Base-by-base conservation (phyloP, 345 rosid genomes). In the Pistacia vera region DNA sequence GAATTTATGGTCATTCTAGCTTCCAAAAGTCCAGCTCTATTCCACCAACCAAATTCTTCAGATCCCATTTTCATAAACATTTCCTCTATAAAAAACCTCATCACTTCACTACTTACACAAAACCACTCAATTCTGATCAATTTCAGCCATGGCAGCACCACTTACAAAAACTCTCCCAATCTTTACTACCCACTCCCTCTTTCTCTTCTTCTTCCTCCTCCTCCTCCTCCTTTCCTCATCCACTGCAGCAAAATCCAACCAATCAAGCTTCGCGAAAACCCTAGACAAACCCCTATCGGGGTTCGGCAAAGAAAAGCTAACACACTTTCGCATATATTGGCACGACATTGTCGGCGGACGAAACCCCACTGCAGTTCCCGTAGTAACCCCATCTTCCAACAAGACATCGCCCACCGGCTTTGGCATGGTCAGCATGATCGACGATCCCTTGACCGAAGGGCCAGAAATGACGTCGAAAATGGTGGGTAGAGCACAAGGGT, bases 401-500 rank as follows among this genome's bases (percentile, higher is more conserved):
- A 60, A 81, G 0, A 48, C 76, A 16, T 49, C 83, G 1, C 44
- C 30, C 11, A 77, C 65, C 4, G 80, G 33, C 6, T 93, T 93
- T 62, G 95, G 97, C 30, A 16, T 68, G 33, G 75, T 88, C 64
- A 74, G 81, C 61, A 78, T 91, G 85, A 91, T 93, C 65, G 98
- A 93, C 78, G 85, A 91, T 81, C 83, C 95, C 0, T 73, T 91
- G 49, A 93, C 98, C 1, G 41, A 81, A 3, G 88, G 86, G 33
- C 90, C 92, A 9, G 75, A 87, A 49, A 4, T 86, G 76, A 83
- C 84, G 76, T 91, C 95, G 0, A 88, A 85, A 51, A 28, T 89
- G 70, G 86, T 93, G 56, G 98, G 95, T 0, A 87, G 82, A 56
- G 97, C 98, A 0, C 97, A 93, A 48, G 98, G 98, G 60, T 80